phyloP scores from a whole-genome alignment of 805 yeast genomes.

The Cyberlindnera maritima region DNA sequence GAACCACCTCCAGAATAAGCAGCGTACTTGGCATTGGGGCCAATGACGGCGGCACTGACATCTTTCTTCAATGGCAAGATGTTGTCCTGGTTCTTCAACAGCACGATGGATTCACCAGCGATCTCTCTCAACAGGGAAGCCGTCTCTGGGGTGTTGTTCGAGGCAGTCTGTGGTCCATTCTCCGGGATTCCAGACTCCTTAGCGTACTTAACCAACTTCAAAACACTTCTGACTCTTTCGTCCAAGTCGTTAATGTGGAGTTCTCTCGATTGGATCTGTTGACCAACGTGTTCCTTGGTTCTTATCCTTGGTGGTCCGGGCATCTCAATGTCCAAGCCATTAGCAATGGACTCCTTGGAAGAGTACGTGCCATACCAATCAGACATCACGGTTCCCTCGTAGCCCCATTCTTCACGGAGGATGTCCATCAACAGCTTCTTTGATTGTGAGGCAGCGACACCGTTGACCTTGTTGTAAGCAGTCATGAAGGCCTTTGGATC shows the following conservation, averaged over 20 bases:
- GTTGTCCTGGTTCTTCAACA: slow-evolving; percentile 50
- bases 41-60: slow-evolving; percentile 50
- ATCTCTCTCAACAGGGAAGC: slow-evolving; percentile 39
- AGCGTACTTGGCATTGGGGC: slow-evolving; percentile 53
- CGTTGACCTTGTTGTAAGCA: slow-evolving; percentile 61
- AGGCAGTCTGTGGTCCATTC: slow-evolving; percentile 23
- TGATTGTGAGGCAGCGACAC: slow-evolving; percentile 52
- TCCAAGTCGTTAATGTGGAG: slow-evolving; percentile 40
- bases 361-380: slow-evolving; percentile 65
- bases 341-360: slow-evolving; percentile 42
- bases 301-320: slow-evolving; percentile 60
- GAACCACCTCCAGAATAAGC: slow-evolving; percentile 63
- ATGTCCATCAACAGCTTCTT: slow-evolving; percentile 41
- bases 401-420: slow-evolving; percentile 55
- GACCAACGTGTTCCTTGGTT: slow-evolving; percentile 35
- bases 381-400: slow-evolving; percentile 54
- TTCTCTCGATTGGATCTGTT: slow-evolving; percentile 42
- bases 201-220: slow-evolving; percentile 46
- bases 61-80: slow-evolving; percentile 46
- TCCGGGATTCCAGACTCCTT: slow-evolving; percentile 36
- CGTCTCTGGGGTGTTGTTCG: slow-evolving; percentile 48
- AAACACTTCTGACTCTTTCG: slow-evolving; percentile 47
- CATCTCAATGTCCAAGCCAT: slow-evolving; percentile 65
- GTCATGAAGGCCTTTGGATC: slow-evolving; percentile 60
- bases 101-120: slow-evolving; percentile 51